These are phyloP conservation scores for Onygenales sp. DNA, from an alignment of 2,329 filamentous ascomycete species.

Conservation along the genomic window DNA sequence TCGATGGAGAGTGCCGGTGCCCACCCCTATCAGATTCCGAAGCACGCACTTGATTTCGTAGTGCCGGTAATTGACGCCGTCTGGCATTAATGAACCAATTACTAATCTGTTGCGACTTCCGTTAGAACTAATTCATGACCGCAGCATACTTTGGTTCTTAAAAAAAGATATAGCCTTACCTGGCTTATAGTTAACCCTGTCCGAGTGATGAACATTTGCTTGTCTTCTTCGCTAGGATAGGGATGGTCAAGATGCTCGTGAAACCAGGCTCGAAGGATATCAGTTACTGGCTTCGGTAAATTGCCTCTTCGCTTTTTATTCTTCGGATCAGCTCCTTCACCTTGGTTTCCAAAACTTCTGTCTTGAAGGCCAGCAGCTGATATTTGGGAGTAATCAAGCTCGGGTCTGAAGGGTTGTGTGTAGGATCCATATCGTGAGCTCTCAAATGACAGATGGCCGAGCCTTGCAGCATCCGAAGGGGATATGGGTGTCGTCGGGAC, in stretches of 20 bases:
- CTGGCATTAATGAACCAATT: slow-evolving; percentile 47
- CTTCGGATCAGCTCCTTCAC: slow-evolving; percentile 28
- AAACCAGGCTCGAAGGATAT: slow-evolving; percentile 73
- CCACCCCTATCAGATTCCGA: slow-evolving; percentile 5
- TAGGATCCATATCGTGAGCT: slow-evolving; percentile 14
- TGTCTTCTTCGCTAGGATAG: slow-evolving; percentile 82
- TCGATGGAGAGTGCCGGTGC: slow-evolving; percentile 1
- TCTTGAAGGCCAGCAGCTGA: slow-evolving; percentile 22
- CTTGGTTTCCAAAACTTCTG: slow-evolving; percentile 30
- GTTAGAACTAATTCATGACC: neutral
- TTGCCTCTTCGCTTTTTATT: slow-evolving; percentile 63
- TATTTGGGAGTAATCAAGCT: slow-evolving; percentile 25
- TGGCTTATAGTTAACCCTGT: slow-evolving; percentile 69
- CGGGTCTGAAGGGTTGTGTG: slow-evolving; percentile 20
- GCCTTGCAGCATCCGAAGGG: slow-evolving; percentile 14
- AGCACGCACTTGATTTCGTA: slow-evolving; percentile 34
- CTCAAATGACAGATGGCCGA: slow-evolving; percentile 20
- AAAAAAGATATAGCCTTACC: slow-evolving; percentile 20
- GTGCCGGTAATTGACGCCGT: slow-evolving; percentile 37
- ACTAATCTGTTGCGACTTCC: slow-evolving; percentile 31
- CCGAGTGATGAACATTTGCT: slow-evolving; percentile 66
- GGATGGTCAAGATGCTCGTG: slow-evolving; percentile 66
- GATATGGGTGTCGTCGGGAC: slow-evolving; percentile 12
- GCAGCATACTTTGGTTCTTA: neutral
- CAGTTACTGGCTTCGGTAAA: slow-evolving; percentile 80